Conservation (phyloP, 1,139 yeast genomes). For the Geotrichum europaeum region DNA sequence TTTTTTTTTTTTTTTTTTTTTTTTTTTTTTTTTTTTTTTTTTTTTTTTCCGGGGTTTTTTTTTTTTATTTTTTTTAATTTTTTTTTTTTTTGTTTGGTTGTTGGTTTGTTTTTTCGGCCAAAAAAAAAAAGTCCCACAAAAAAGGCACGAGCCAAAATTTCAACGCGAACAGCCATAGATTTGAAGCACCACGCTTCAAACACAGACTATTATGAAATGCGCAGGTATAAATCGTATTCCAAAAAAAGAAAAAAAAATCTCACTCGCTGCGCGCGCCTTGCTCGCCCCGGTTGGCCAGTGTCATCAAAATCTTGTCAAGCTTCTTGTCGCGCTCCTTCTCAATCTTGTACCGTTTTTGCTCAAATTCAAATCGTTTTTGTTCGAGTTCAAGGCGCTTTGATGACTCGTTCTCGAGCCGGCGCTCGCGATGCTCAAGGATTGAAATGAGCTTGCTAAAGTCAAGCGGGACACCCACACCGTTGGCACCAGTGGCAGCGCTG, state of each 20-base stretch:
- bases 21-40: too few relatives aligned
- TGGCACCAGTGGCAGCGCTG: not conserved
- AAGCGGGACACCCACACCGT: not conserved
- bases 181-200: not conserved
- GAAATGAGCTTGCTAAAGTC: conserved; percentile 13
- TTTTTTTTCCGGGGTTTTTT: too few relatives aligned
- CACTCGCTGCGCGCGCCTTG: not conserved
- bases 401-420: conserved; percentile 11
- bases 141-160: not conserved
- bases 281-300: not conserved
- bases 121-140: not conserved
- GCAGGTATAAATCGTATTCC: not conserved
- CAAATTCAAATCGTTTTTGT: conserved; percentile 12
- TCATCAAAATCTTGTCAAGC: conserved; percentile 11
- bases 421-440: conserved; percentile 13
- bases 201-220: not conserved
- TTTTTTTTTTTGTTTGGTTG: too few relatives aligned
- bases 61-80: too few relatives aligned
- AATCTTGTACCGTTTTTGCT: conserved; percentile 9
- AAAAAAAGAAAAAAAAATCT: not conserved
- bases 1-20: too few relatives aligned
- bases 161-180: not conserved
- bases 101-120: too few relatives aligned
- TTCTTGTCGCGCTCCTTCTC: conserved; percentile 12
- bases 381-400: conserved; percentile 13